Conservation (phyloP, 352 stramenopile genomes). For the Pythium phragmiticola region DNA sequence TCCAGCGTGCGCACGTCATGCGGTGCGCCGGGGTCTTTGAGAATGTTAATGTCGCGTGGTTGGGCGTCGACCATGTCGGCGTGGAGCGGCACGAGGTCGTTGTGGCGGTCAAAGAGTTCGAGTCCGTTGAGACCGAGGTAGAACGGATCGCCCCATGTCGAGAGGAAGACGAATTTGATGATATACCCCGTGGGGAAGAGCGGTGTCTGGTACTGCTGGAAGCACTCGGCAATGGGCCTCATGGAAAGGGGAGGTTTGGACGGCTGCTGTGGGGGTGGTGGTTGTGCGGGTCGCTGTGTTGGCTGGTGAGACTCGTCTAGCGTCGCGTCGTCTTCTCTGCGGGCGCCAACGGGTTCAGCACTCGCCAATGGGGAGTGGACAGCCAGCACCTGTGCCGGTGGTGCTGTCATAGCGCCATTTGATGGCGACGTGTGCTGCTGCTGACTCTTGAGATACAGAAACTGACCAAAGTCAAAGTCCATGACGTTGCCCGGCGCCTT, state of each 20-base stretch:
- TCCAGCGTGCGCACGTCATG: conserved; percentile 70
- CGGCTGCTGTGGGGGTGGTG: background rate
- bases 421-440: background rate
- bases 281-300: background rate
- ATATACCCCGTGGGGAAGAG: conserved; percentile 84
- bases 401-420: background rate
- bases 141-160: conserved; percentile 74
- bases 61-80: conserved; percentile 64
- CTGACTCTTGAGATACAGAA: conserved; percentile 47
- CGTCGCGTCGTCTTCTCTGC: conserved; percentile 10
- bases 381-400: conserved; percentile 10
- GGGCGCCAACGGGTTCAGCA: conserved; percentile 14
- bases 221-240: conserved; percentile 55
- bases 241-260: conserved; percentile 24
- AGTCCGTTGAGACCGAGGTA: conserved; percentile 82
- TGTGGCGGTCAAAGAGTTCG: conserved; percentile 66
- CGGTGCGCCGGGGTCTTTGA: conserved; percentile 60
- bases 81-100: conserved; percentile 40
- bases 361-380: conserved; percentile 20
- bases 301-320: background rate
- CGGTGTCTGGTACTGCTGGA: conserved; percentile 88
- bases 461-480: conserved; percentile 86
- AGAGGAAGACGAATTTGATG: conserved; percentile 81
- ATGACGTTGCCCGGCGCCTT: conserved; percentile 78
- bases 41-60: conserved; percentile 77